phyloP scores from a whole-genome alignment of 441 rosid species.

The Raphanus hybrid region DNA sequence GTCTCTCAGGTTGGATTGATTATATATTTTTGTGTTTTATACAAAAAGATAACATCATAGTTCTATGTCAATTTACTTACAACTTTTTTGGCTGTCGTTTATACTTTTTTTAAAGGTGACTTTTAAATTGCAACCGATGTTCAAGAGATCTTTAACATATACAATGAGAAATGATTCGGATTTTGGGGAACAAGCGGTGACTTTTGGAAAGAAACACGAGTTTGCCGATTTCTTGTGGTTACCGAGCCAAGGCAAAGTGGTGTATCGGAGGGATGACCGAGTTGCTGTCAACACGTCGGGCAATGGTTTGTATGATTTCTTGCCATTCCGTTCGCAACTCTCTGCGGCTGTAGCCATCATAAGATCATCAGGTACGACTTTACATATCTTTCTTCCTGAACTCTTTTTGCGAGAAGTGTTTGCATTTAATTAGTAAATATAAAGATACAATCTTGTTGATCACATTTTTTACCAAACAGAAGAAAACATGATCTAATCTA shows the following conservation, averaged over 20 bases:
- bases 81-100: neutral
- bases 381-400: neutral
- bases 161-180: conserved; percentile 47
- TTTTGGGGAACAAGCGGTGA: conserved; percentile 51
- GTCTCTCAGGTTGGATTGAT: conserved; percentile 61
- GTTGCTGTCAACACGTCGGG: conserved; percentile 50
- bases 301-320: conserved; percentile 59
- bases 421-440: neutral
- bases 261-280: conserved; percentile 69
- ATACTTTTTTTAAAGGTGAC: conserved; percentile 51
- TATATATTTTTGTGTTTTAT: neutral
- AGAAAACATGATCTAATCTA: neutral
- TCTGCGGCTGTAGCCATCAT: conserved; percentile 43
- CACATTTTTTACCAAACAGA: neutral
- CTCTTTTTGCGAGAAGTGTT: neutral
- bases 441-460: neutral
- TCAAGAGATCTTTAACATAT: conserved; percentile 69
- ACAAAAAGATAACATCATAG: neutral
- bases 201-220: conserved; percentile 67
- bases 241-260: conserved; percentile 66
- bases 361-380: conserved; percentile 53
- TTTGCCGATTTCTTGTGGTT: conserved; percentile 79
- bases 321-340: conserved; percentile 60
- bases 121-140: conserved; percentile 60
- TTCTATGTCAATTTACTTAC: neutral